Evolutionary conservation across 441 rosid species (phyloP), one percentile per base, ranked within the genome.

Genomic region (Dalechampia spathulata): DNA sequence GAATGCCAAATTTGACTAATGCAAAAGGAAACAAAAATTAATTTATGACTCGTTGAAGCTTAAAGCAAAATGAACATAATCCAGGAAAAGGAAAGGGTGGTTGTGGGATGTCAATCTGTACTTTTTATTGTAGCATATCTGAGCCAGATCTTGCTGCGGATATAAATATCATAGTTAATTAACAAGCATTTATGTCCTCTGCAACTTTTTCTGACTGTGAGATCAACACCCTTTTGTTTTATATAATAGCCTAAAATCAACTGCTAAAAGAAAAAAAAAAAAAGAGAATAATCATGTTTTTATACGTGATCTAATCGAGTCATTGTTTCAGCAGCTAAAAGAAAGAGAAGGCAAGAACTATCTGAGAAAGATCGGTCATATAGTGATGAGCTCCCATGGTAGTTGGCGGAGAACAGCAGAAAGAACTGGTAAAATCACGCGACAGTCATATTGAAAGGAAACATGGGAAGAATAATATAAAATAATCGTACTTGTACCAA

Each of bases 1-100:
- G 73, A 65, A 72, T 61, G 75, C 78, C 78, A 75, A 66, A 62
- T 60, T 77, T 80, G 83, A 81, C 79, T 51, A 47, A 8, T 26
- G 42, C 62, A 60, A 44, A 55, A 73, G 59, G 74, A 68, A 68
- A 45, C 49, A 25, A 39, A 65, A 47, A 40, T 52, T 3, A 46
- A 37, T 52, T 3, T 48, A 30, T 61, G 38, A 54, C 26, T 58
- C 49, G 56, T 53, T 63, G 32, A 53, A 51, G 23, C 53, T 54
- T 36, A 23, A 30, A 30, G 22, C 28, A 46, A 15, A 58, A 47
- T 54, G 59, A 58, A 28, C 48, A 21, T 28, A 27, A 58, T 48
- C 49, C 43, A 36, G 11, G 46, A 62, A 57, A 58, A 47, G 56
- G n/a, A 21, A 48, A 11, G 21, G 58, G 37, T 57, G 14, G 41